Evolutionary conservation across 108 stramenopile species (phyloP).

Genomic region (Fragilariopsis cylindrus): DNA sequence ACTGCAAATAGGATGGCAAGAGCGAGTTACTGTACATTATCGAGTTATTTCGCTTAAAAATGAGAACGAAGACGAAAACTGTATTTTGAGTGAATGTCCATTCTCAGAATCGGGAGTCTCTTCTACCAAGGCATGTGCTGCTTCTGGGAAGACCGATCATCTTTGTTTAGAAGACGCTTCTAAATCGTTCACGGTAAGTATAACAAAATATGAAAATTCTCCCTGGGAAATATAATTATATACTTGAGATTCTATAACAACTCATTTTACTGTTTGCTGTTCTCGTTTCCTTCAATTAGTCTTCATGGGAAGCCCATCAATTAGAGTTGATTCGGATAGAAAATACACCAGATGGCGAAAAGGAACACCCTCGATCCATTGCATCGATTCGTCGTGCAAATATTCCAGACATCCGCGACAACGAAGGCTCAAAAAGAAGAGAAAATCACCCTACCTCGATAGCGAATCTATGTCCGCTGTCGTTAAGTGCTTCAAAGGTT

Average conservation of each 20-base stretch:
- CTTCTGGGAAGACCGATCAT: constrained; percentile 41
- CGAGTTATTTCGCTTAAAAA: constrained; percentile 48
- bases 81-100: constrained; percentile 50
- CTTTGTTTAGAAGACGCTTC: constrained; percentile 76
- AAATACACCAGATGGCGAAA: constrained; percentile 57
- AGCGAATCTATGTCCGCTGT: constrained; percentile 52
- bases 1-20: constrained; percentile 74
- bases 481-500: constrained; percentile 41
- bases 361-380: constrained; percentile 71
- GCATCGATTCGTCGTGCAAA: constrained; percentile 80
- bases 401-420: constrained; percentile 12
- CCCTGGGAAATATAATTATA: not conserved
- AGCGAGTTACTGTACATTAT: constrained; percentile 71
- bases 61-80: constrained; percentile 18
- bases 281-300: constrained; percentile 10
- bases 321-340: constrained; percentile 32
- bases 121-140: constrained; percentile 6
- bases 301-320: constrained; percentile 36
- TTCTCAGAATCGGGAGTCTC: constrained; percentile 21
- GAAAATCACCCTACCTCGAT: constrained; percentile 73
- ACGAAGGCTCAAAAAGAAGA: not conserved
- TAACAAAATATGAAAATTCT: not conserved
- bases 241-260: not conserved
- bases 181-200: constrained; percentile 54
- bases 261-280: not conserved